Percentiles rank a stretch among this genome's conserved stretches.
Evolutionary conservation across 306 rosid genomes (phyloP).

Genomic region (Aeschynomene evenia): DNA sequence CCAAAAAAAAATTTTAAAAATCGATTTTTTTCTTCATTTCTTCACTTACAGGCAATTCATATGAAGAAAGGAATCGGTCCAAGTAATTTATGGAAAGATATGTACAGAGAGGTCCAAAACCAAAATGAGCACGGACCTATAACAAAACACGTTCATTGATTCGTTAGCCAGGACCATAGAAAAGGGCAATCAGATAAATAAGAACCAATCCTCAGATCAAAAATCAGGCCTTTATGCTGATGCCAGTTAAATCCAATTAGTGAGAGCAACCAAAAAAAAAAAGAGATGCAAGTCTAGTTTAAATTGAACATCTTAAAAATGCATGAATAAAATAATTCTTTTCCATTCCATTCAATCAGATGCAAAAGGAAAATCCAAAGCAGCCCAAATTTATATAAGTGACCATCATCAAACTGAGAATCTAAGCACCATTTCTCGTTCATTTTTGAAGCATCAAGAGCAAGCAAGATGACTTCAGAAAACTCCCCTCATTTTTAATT

Average conservation of each 20-base stretch:
- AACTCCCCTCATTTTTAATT: background rate
- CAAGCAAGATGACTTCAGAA: slow-evolving; percentile 2
- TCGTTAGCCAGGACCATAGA: slow-evolving; percentile 7
- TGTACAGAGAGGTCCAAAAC: slow-evolving; percentile 80
- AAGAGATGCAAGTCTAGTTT: background rate
- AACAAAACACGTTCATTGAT: slow-evolving; percentile 4
- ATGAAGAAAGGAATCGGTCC: slow-evolving; percentile 87
- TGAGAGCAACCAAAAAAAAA: background rate
- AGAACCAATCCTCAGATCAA: background rate
- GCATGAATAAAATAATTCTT: background rate
- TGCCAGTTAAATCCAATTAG: background rate
- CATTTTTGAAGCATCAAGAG: slow-evolving; percentile 24
- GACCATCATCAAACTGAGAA: slow-evolving; percentile 28
- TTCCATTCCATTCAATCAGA: slow-evolving; percentile 10
- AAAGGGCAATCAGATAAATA: slow-evolving; percentile 16
- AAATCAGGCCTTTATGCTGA: background rate
- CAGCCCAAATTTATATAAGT: slow-evolving; percentile 9
- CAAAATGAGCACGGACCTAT: slow-evolving; percentile 73
- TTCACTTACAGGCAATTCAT: slow-evolving; percentile 86
- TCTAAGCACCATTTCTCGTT: background rate
- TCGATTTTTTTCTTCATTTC: background rate
- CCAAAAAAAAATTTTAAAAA: background rate
- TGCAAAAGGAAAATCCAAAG: slow-evolving; percentile 11
- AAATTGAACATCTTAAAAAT: background rate
- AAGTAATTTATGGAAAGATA: slow-evolving; percentile 81